phyloP scores from a whole-genome alignment of 305 asterid genomes.

The Fraxinus baroniana region DNA sequence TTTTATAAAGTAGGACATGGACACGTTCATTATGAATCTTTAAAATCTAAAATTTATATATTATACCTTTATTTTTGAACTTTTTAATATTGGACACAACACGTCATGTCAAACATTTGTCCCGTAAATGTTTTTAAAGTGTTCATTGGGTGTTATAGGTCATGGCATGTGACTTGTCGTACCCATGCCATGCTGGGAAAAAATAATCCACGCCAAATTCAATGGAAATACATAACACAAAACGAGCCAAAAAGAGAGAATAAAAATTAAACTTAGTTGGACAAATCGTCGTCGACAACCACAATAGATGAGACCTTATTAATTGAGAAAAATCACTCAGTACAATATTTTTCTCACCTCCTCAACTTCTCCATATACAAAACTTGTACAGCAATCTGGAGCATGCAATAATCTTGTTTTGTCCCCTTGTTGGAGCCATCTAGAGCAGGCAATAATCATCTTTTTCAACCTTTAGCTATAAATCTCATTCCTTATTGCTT shows the following conservation, averaged over 20 bases:
- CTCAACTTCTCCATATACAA: background rate
- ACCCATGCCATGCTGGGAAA: too few relatives aligned
- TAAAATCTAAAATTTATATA: too few relatives aligned
- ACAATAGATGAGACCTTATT: background rate
- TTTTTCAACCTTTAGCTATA: background rate
- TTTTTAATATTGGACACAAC: too few relatives aligned
- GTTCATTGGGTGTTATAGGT: too few relatives aligned
- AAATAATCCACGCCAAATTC: too few relatives aligned
- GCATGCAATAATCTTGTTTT: background rate
- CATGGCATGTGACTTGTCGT: too few relatives aligned
- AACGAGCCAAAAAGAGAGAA: background rate
- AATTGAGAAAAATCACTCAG: background rate
- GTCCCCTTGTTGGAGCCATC: conserved; percentile 15
- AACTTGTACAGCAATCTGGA: background rate
- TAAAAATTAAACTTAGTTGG: background rate
- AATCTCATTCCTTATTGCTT: background rate
- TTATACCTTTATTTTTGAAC: too few relatives aligned
- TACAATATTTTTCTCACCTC: background rate
- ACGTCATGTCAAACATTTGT: too few relatives aligned
- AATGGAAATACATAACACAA: background rate
- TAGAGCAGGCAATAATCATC: background rate
- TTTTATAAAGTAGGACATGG: too few relatives aligned
- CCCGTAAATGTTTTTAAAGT: too few relatives aligned
- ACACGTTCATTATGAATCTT: too few relatives aligned
- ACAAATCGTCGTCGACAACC: background rate